Evolutionary conservation across 176 grass and related monocot species (phyloP), one percentile per base, ranked within the genome.

Genomic region (Elaeis guineensis): DNA sequence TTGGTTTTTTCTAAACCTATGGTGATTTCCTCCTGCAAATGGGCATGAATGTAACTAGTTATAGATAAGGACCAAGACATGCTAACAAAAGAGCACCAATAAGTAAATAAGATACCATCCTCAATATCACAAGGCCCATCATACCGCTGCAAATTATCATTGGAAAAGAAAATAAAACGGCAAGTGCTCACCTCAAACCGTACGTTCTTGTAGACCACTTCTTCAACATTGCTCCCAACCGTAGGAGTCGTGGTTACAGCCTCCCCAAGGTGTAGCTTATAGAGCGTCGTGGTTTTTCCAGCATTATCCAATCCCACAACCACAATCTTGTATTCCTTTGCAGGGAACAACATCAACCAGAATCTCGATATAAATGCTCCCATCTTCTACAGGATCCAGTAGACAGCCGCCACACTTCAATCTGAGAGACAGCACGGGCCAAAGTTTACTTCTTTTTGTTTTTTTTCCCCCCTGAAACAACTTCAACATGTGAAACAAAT

Each of bases 301-400:
- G 93, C 88, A 79, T 98, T 98, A 73, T 98, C 93, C 29, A 98
- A 78, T 25, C 93, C 88, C 8, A 98, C 88, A 1, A 98, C 88
- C 18, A 98, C 88, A 70, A 98, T 90, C 88, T 98, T 98, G 79
- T 92, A 98, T 88, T 98, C 93, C 60, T 80, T 90, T 20, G 87
- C 79, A 0, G 88, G 93, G 70, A 98, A 98, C 76, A 92, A 72
- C 63, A 85, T 61, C 82, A 98, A 98, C 93, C 93, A 98, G 67
- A 98, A 83, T 59, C 87, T 75, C 59, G 93, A 98, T 65, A 98
- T 66, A 55, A 89, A 75, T 48, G 78, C 79, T 32, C 93, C 93
- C 93, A 98, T 98, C 67, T 69, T 12, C 52, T 30, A 22, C 49
- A 12, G 16, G 18, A 61, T 53, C 69, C 24, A 35, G 52, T 21